Base-by-base conservation (phyloP, 768 basidiomycete genomes). In the Calocybe indica region DNA sequence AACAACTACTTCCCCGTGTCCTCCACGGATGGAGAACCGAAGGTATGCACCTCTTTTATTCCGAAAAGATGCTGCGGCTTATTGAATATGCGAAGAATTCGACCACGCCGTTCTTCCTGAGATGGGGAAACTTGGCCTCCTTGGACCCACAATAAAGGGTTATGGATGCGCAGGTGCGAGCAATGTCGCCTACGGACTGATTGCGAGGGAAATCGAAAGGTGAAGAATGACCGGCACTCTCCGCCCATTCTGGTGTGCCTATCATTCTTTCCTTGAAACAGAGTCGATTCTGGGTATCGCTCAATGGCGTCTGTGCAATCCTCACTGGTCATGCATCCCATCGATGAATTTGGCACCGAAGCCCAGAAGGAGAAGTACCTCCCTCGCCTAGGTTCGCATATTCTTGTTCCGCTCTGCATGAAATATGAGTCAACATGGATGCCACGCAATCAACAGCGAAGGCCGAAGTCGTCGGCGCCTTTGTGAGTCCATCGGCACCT, bases 201-300 rank as follows among this genome's bases (percentile, higher is more conserved):
- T 98, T 57, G 90, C 92, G 3, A 75, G 95, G 36, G 95, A 97
- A 64, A 85, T 98, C 3, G 95, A 97, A 67, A 75, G 91, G 92
- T 88, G 36, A 22, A 22, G 22, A 22, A 22, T 2, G 22, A 22
- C 22, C 4, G 22, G 22, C 12, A 69, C 39, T 35, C 15, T 48
- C 22, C 37, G 22, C 4, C 22, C 22, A 4, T 22, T 22, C 4
- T 22, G 22, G 22, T 22, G 22, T 22, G 22, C 22, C 22, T 4
- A 22, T 1, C 22, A 22, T 22, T 22, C 22, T 22, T 22, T 22
- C 9, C 22, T 13, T 5, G 12, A 10, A 48, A 50, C 55, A 92
- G 94, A 52, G 83, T 98, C 35, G 95, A 99, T 62, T 97, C 94
- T 2, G 95, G 95, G 0, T 98, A 96, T 60, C 88, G 95, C 22